Conservation (phyloP, 306 rosid species). For the Coriaria nepalensis region DNA sequence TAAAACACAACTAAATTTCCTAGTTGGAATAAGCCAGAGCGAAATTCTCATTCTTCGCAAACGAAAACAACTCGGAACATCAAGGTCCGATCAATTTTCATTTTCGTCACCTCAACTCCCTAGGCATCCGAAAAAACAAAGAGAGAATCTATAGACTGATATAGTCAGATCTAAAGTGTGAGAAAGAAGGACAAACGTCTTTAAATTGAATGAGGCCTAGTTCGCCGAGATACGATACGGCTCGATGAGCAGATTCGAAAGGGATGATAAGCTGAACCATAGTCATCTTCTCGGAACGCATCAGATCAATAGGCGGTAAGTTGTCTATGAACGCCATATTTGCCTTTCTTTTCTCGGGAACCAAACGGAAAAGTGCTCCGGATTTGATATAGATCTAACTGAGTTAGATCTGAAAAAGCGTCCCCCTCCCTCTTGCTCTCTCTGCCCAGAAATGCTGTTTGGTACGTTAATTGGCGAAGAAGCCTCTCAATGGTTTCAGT, state of each 20-base stretch:
- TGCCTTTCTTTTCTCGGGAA: constrained; percentile 54
- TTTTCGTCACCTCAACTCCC: constrained; percentile 3
- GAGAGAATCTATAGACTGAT: constrained; percentile 3
- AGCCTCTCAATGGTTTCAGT: constrained; percentile 7
- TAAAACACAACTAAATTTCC: background rate
- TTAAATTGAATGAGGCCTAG: constrained; percentile 93
- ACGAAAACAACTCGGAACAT: background rate
- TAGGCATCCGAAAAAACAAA: background rate
- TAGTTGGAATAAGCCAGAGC: background rate
- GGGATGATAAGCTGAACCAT: constrained; percentile 94
- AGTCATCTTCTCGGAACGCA: constrained; percentile 99
- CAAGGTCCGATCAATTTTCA: background rate
- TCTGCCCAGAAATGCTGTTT: constrained; percentile 12
- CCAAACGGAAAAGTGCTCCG: constrained; percentile 21
- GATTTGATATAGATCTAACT: constrained; percentile 15
- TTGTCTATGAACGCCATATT: constrained; percentile 40
- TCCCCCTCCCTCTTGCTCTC: background rate
- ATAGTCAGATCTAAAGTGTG: constrained; percentile 19
- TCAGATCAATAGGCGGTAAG: constrained; percentile 86
- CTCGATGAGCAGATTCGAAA: constrained; percentile 87
- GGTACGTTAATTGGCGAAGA: constrained; percentile 18
- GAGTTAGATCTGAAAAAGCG: constrained; percentile 37
- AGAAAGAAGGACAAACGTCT: constrained; percentile 44
- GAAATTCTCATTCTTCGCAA: background rate
- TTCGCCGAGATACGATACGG: constrained; percentile 82